Base-by-base conservation (phyloP, 192 early-diverging fungal genomes). In the Coemansia sp. region DNA sequence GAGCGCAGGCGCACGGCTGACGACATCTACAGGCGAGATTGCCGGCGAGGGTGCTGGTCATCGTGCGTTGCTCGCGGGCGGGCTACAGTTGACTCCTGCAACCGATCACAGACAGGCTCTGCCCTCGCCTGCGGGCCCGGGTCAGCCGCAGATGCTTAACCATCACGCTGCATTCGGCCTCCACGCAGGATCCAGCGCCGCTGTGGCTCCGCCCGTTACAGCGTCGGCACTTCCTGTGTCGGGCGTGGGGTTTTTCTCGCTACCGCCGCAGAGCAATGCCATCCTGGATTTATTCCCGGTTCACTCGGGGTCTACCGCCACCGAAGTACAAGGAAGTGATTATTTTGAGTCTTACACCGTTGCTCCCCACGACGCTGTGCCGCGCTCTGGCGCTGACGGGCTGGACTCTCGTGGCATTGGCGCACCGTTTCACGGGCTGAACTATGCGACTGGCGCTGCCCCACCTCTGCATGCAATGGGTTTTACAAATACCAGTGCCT, bases 321-420 rank as follows among this genome's bases (percentile, higher is more conserved):
- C 70, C 3, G 64, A 72, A 2, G 59, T 51, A n/a, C 64, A 60
- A 9, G 54, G 64, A 20, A 61, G 64, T 54, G 70, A 72, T 54
- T 72, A 72, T 22, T 72, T 72, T 66, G 64, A 52, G 19, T 25
- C 55, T 24, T 61, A 39, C 54, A 30, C 36, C 2, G 57, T 36
- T 24, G 32, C 70, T 24, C 32, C 46, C 5, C 69, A 58, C 54
- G 54, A 55, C 23, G 22, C 50, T 9, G 52, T 29, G 19, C 51
- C 1, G 52, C 30, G 29, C 22, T 33, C 57, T 5, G 32, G n/a
- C 25, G 20, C 36, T 19, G 70, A 71, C 7, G 63, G 32, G 10
- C 17, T 66, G n/a, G 51, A 61, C 22, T 8, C 65, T 20, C 70
- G 60, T 9, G 31, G 53, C 58, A 23, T 64, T 0, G 39, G 62